A percentile compares a stretch with the other conserved stretches of the same genome.
These are phyloP conservation scores for Aureobasidium sp. DNA, from an alignment of 2,329 filamentous ascomycete species.

Conservation along the genomic window DNA sequence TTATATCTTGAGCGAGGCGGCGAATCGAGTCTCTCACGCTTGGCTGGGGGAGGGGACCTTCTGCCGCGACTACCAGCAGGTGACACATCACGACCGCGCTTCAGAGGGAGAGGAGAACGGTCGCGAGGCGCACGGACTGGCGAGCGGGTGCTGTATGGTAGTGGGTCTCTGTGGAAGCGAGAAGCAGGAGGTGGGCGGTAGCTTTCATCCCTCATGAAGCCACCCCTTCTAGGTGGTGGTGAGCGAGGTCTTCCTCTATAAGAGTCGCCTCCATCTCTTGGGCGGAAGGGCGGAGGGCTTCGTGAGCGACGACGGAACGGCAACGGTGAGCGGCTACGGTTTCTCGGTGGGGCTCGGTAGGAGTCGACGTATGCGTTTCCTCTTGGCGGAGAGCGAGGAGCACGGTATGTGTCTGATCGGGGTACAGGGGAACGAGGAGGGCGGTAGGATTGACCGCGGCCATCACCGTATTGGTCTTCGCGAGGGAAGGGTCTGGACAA, in stretches of 20 bases:
- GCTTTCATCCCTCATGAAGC: slow-evolving; percentile 30
- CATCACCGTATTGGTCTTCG: slow-evolving; percentile 29
- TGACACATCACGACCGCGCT: slow-evolving; percentile 41
- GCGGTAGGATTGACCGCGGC: slow-evolving; percentile 34
- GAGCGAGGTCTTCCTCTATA: slow-evolving; percentile 29
- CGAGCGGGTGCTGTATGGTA: slow-evolving; percentile 27
- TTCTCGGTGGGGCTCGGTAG: slow-evolving; percentile 26
- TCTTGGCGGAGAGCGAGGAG: slow-evolving; percentile 42
- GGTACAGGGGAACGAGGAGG: slow-evolving; percentile 28
- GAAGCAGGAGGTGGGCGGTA: slow-evolving; percentile 31
- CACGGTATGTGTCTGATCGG: slow-evolving; percentile 34
- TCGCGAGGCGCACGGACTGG: slow-evolving; percentile 35
- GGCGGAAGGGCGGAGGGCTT: slow-evolving; percentile 25
- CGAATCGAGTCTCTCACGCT: slow-evolving; percentile 36
- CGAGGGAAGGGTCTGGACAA: slow-evolving; percentile 22
- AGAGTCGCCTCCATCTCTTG: slow-evolving; percentile 28
- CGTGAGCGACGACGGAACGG: slow-evolving; percentile 27
- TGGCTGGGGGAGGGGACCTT: slow-evolving; percentile 34
- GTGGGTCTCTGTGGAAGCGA: slow-evolving; percentile 27
- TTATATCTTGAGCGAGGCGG: slow-evolving; percentile 39
- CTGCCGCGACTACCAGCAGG: slow-evolving; percentile 40
- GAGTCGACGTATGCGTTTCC: slow-evolving; percentile 28
- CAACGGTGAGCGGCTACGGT: slow-evolving; percentile 23
- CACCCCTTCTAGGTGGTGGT: slow-evolving; percentile 26
- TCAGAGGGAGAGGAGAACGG: slow-evolving; percentile 37